Evolutionary conservation across 2,329 filamentous ascomycete genomes (phyloP).

Genomic region (Penicillium polonicum): DNA sequence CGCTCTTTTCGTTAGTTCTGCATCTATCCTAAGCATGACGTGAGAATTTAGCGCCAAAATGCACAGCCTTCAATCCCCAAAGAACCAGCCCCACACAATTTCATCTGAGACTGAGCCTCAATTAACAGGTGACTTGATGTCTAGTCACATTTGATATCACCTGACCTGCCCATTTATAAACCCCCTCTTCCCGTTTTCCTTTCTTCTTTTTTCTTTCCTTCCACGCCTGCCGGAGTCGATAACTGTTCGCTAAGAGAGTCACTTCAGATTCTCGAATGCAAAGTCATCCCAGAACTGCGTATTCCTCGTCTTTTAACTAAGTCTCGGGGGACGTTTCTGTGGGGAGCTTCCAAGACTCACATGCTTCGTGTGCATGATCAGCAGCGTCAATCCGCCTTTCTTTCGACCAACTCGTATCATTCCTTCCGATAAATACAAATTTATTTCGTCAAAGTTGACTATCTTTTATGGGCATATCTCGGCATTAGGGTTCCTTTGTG

Average conservation of each 20-base stretch:
- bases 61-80: slow-evolving; percentile 1
- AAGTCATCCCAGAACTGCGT: slow-evolving; percentile 34
- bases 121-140: neutral
- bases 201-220: slow-evolving; percentile 47
- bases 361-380: slow-evolving; percentile 54
- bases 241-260: slow-evolving; percentile 33
- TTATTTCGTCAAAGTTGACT: slow-evolving; percentile 43
- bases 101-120: slow-evolving; percentile 2
- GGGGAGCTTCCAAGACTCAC: slow-evolving; percentile 52
- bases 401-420: slow-evolving; percentile 38
- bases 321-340: slow-evolving; percentile 34
- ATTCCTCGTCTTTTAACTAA: slow-evolving; percentile 34
- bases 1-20: neutral
- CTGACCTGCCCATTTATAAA: slow-evolving; percentile 28
- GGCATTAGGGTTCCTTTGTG: slow-evolving; percentile 28
- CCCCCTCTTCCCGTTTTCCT: slow-evolving; percentile 31
- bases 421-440: slow-evolving; percentile 42
- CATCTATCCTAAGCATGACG: neutral
- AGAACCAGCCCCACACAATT: slow-evolving; percentile 8
- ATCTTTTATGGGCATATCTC: slow-evolving; percentile 45
- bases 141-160: slow-evolving; percentile 25
- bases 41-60: slow-evolving; percentile 14
- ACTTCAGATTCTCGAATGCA: slow-evolving; percentile 49
- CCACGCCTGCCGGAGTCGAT: slow-evolving; percentile 48
- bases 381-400: slow-evolving; percentile 44